A percentile compares a stretch with the other conserved stretches of the same genome.
Conservation (phyloP, 345 rosid species). For the Hypericum androsaemum region DNA sequence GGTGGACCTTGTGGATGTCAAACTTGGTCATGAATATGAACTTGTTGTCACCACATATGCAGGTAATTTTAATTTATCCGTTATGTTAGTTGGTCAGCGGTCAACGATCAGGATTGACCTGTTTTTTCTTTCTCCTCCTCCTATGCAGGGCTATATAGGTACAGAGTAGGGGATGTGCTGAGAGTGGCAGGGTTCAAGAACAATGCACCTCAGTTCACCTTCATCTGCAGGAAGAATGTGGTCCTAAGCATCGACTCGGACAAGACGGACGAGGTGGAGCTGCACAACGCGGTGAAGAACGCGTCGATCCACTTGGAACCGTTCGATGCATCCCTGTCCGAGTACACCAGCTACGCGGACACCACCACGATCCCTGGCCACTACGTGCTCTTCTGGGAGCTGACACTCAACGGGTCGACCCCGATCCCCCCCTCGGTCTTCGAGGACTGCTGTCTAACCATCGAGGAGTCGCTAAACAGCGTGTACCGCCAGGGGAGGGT, state of each 20-base stretch:
- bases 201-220: conserved; percentile 87
- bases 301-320: conserved; percentile 72
- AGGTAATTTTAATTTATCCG: too few species aligned
- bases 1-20: conserved; percentile 90
- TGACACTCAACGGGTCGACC: conserved; percentile 48
- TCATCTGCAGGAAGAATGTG: conserved; percentile 92
- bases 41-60: conserved; percentile 98
- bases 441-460: conserved; percentile 83
- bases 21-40: conserved; percentile 88
- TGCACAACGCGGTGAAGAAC: conserved; percentile 77
- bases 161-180: conserved; percentile 91
- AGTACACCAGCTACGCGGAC: conserved; percentile 89
- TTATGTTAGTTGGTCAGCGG: too few species aligned
- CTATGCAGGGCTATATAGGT: conserved; percentile 67
- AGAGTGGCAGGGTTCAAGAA: conserved; percentile 93
- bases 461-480: conserved; percentile 88
- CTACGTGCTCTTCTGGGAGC: conserved; percentile 89
- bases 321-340: conserved; percentile 61
- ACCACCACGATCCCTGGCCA: conserved; percentile 71
- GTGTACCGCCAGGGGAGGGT: conserved; percentile 90
- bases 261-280: conserved; percentile 97
- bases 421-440: conserved; percentile 82
- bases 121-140: neutral
- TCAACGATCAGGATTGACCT: too few species aligned
- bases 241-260: conserved; percentile 83